These are phyloP conservation scores for Torrubiella hemipterigena DNA, from an alignment of 2,329 filamentous ascomycete genomes.

Conservation along the genomic window DNA sequence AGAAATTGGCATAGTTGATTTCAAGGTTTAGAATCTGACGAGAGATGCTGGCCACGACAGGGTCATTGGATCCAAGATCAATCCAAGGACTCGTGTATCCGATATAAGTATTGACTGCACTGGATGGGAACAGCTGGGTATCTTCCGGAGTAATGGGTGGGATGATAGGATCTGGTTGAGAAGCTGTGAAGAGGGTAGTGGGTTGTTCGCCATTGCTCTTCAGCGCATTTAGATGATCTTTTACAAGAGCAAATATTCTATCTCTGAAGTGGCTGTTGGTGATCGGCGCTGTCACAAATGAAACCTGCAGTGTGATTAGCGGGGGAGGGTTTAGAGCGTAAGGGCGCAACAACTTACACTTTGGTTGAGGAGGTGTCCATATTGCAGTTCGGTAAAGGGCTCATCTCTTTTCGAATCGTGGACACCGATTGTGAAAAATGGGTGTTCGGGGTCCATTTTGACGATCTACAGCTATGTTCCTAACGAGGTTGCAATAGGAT, in stretches of 20 bases:
- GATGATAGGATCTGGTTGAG: conserved; percentile 43
- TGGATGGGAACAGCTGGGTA: conserved; percentile 58
- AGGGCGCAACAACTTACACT: conserved; percentile 40
- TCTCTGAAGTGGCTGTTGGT: conserved; percentile 63
- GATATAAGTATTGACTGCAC: conserved; percentile 60
- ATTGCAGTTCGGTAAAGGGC: conserved; percentile 50
- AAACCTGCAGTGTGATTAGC: conserved; percentile 43
- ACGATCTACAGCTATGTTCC: no score
- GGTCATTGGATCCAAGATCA: conserved; percentile 73
- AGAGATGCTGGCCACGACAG: conserved; percentile 73
- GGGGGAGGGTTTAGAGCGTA: conserved; percentile 8
- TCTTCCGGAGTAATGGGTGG: conserved; percentile 69
- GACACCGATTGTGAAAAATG: conserved; percentile 59
- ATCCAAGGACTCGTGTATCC: conserved; percentile 86
- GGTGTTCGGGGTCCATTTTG: conserved; percentile 15
- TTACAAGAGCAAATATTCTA: conserved; percentile 51
- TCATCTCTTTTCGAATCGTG: conserved; percentile 54
- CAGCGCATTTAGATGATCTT: conserved; percentile 37
- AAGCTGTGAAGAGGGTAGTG: conserved; percentile 29
- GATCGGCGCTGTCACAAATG: conserved; percentile 67
- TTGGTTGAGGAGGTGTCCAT: conserved; percentile 54
- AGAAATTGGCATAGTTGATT: conserved; percentile 90
- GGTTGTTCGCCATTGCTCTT: conserved; percentile 24
- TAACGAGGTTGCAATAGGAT: no score
- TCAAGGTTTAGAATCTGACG: conserved; percentile 84